phyloP scores from a whole-genome alignment of 2,329 filamentous ascomycete genomes.

The Colletotrichum limetticola region DNA sequence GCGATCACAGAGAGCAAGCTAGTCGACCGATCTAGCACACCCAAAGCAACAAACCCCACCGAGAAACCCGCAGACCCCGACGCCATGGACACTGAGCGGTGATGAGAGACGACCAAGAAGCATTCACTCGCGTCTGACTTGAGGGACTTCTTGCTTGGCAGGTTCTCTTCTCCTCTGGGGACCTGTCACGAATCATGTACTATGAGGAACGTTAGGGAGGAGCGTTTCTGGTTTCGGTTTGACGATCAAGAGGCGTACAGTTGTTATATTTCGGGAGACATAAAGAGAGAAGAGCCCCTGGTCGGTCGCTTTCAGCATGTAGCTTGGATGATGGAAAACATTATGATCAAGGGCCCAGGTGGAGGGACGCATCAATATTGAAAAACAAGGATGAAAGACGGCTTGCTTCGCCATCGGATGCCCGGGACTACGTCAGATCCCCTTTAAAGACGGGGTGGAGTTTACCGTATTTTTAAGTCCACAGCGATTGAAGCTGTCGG shows the following conservation, averaged over 20 bases:
- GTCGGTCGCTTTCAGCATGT: slow-evolving; percentile 36
- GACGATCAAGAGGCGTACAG: slow-evolving; percentile 34
- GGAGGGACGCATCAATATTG: slow-evolving; percentile 14
- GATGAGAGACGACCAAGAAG: slow-evolving; percentile 32
- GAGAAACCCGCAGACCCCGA: slow-evolving; percentile 37
- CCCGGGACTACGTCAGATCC: slow-evolving; percentile 3
- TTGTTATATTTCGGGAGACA: slow-evolving; percentile 33
- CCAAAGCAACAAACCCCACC: slow-evolving; percentile 38
- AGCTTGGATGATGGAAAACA: slow-evolving; percentile 32
- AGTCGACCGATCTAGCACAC: slow-evolving; percentile 38
- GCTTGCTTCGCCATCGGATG: not conserved
- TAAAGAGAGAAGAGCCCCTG: slow-evolving; percentile 34
- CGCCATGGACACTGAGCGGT: slow-evolving; percentile 40
- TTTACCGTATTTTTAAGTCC: slow-evolving; percentile 11
- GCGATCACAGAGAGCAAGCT: slow-evolving; percentile 47
- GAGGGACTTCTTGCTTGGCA: not conserved
- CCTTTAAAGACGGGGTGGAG: slow-evolving; percentile 5
- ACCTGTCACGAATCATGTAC: slow-evolving; percentile 33
- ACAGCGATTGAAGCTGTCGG: slow-evolving; percentile 26
- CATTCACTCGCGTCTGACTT: not conserved
- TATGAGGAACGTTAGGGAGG: slow-evolving; percentile 34
- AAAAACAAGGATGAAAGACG: not conserved
- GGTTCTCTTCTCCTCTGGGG: not conserved
- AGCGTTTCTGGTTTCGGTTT: slow-evolving; percentile 34
- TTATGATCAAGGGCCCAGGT: not conserved